Evolutionary conservation across 2,329 filamentous ascomycete genomes (phyloP).

Genomic region (Bipolaris cookei): DNA sequence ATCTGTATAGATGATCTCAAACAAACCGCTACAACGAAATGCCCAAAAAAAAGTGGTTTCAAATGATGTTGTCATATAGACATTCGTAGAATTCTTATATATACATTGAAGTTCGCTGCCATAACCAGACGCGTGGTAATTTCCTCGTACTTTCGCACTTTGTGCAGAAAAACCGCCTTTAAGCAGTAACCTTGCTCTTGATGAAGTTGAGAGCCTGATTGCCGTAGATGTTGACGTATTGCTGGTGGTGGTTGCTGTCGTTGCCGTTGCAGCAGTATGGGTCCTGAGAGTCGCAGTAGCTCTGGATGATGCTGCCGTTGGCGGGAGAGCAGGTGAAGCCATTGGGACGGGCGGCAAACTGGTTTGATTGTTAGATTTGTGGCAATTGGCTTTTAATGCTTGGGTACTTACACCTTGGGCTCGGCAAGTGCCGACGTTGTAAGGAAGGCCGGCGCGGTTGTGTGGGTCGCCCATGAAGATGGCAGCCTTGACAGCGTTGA

Average conservation of each 20-base stretch:
- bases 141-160: neutral
- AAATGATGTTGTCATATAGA: constrained; percentile 1
- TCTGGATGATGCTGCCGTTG: constrained; percentile 62
- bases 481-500: constrained; percentile 65
- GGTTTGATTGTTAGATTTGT: constrained; percentile 8
- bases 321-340: constrained; percentile 64
- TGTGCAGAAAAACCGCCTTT: constrained; percentile 4
- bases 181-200: constrained; percentile 58
- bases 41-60: neutral
- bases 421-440: constrained; percentile 66
- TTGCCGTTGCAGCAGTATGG: constrained; percentile 72
- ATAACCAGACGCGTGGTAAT: neutral
- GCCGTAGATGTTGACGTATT: constrained; percentile 68
- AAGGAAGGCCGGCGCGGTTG: constrained; percentile 61
- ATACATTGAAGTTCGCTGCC: constrained; percentile 5
- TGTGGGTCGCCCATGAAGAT: constrained; percentile 71
- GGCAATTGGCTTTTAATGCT: neutral
- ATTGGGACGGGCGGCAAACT: constrained; percentile 66
- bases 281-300: constrained; percentile 69
- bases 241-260: constrained; percentile 65
- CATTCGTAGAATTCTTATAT: constrained; percentile 3
- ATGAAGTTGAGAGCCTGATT: constrained; percentile 65
- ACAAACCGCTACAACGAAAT: too few relatives aligned
- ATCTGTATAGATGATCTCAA: neutral
- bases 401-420: constrained; percentile 62